Conservation (phyloP, 495 filamentous ascomycete genomes). For the Podospora appendiculata region DNA sequence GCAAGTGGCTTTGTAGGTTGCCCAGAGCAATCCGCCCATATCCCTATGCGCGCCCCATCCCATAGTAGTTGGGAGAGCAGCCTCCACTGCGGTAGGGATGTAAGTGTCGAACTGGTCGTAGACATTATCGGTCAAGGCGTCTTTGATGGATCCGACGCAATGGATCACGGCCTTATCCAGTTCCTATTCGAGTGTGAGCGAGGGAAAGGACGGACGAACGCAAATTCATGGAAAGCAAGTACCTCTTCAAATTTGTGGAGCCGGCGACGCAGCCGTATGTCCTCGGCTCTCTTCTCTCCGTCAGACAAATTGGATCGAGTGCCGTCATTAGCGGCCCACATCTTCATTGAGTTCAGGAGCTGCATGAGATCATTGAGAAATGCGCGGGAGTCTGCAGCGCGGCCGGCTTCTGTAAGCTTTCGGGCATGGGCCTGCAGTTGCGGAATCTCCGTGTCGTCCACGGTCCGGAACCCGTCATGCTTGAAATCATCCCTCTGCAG, state of each 20-base stretch:
- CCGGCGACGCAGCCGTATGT: constrained; percentile 29
- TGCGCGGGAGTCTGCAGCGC: neutral
- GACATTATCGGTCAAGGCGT: constrained; percentile 35
- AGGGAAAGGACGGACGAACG: too few species aligned
- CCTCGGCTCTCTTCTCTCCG: constrained; percentile 33
- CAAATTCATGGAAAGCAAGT: constrained; percentile 7
- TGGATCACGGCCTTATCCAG: constrained; percentile 27
- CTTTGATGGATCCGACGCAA: constrained; percentile 26
- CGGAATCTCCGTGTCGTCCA: constrained; percentile 42
- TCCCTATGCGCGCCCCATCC: constrained; percentile 26
- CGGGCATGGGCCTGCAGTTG: constrained; percentile 49
- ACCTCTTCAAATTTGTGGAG: constrained; percentile 39
- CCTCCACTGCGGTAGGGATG: constrained; percentile 27
- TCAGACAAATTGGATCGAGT: constrained; percentile 31
- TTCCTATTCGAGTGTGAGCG: constrained; percentile 33
- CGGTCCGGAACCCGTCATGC: constrained; percentile 10
- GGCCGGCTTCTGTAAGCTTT: constrained; percentile 38
- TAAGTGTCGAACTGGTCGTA: constrained; percentile 33
- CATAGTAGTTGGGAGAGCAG: constrained; percentile 16
- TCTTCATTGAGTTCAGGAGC: constrained; percentile 40
- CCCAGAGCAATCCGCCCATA: constrained; percentile 2
- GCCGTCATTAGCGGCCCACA: constrained; percentile 44
- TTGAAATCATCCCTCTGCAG: constrained; percentile 39
- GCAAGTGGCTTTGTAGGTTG: constrained; percentile 57
- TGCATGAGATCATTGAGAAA: constrained; percentile 38